These are phyloP conservation scores for Trichocladium antarcticum DNA, from an alignment of 495 filamentous ascomycete genomes.

Conservation along the genomic window DNA sequence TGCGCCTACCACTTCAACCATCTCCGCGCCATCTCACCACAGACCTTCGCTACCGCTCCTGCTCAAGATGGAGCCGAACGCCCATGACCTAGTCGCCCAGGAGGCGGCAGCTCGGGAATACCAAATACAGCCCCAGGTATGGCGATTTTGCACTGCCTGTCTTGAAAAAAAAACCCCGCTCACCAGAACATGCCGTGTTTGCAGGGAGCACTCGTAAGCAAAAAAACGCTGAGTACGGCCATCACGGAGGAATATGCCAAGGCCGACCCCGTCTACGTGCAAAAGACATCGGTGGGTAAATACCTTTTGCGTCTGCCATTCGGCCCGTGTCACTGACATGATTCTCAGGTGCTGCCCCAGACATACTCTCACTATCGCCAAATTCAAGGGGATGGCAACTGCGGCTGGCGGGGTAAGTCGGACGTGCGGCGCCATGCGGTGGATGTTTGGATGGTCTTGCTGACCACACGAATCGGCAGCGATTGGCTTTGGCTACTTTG, in stretches of 20 bases:
- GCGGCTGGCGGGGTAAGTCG: slow-evolving; percentile 89
- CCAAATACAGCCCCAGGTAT: slow-evolving; percentile 55
- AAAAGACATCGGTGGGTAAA: slow-evolving; percentile 65
- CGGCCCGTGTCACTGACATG: neutral
- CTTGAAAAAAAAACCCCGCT: slow-evolving; percentile 1
- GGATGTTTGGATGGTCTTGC: neutral
- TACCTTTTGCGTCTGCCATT: neutral
- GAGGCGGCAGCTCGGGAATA: slow-evolving; percentile 51
- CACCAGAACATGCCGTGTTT: slow-evolving; percentile 2
- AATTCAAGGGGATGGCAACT: slow-evolving; percentile 87
- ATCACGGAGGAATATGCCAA: slow-evolving; percentile 84
- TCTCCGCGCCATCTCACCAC: slow-evolving; percentile 17
- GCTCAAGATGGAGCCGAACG: slow-evolving; percentile 33
- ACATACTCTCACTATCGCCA: slow-evolving; percentile 82
- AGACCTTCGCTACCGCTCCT: slow-evolving; percentile 6
- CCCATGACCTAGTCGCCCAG: slow-evolving; percentile 39
- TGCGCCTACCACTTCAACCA: slow-evolving; percentile 18
- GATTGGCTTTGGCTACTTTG: slow-evolving; percentile 86
- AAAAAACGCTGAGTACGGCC: slow-evolving; percentile 60
- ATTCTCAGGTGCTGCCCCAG: slow-evolving; percentile 57
- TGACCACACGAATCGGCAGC: slow-evolving; percentile 43
- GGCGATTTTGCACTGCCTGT: slow-evolving; percentile 3
- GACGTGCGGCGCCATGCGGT: neutral
- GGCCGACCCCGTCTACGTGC: slow-evolving; percentile 72
- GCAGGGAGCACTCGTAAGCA: slow-evolving; percentile 74